Percentiles rank a stretch among this genome's conserved stretches.
These are phyloP conservation scores for Toxicodendron radicans DNA, from an alignment of 345 rosid genomes.

Conservation along the genomic window DNA sequence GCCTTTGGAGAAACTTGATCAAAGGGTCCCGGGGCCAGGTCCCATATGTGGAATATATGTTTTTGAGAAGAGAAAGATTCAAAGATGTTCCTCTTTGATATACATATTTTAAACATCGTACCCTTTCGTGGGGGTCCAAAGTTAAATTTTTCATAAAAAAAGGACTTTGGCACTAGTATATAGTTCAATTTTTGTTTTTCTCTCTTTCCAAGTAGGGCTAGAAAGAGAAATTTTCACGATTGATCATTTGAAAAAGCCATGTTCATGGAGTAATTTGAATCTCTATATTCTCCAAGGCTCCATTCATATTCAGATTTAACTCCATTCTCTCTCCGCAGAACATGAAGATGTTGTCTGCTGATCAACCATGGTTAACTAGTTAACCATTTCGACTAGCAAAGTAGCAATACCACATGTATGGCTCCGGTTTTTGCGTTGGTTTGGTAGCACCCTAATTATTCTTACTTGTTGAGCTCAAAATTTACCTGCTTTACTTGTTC, in stretches of 20 bases:
- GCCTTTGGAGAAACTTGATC: background rate
- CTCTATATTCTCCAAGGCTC: background rate
- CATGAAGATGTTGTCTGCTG: too few relatives aligned
- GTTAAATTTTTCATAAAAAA: background rate
- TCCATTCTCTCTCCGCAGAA: too few relatives aligned
- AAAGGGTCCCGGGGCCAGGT: background rate
- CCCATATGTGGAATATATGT: conserved; percentile 5
- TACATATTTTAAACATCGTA: conserved; percentile 16
- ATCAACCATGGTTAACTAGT: too few relatives aligned
- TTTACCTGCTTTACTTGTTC: conserved; percentile 27
- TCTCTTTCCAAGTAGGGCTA: background rate
- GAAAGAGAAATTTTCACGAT: background rate
- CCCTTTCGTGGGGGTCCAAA: conserved; percentile 21
- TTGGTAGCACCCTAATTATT: conserved; percentile 46
- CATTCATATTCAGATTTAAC: background rate
- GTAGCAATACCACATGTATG: conserved; percentile 42
- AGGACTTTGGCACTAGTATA: background rate
- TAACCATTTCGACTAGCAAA: conserved; percentile 7
- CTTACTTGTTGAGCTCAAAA: conserved; percentile 32
- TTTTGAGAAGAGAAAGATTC: conserved; percentile 16
- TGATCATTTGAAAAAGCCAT: background rate
- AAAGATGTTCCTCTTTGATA: conserved; percentile 16
- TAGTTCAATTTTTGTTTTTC: background rate
- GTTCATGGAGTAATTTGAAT: background rate
- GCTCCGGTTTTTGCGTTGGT: conserved; percentile 51